Percentiles rank a stretch among this genome's conserved stretches.
Conservation (phyloP, 1,139 yeast species). For the Hanseniaspora sp. region DNA sequence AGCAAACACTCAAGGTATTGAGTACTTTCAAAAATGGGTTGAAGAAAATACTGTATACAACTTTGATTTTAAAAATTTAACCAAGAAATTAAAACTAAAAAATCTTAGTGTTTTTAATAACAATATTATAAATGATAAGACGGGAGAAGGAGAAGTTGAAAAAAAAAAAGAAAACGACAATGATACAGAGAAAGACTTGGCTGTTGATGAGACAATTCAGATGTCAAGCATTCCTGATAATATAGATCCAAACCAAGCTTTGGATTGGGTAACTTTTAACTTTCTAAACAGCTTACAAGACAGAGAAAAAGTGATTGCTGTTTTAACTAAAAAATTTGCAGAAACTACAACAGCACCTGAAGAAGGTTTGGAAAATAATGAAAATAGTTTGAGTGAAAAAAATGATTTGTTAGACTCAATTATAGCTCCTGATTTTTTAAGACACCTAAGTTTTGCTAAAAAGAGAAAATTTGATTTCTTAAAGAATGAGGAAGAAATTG, state of each 20-base stretch:
- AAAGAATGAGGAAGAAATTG: neutral
- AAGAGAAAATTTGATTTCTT: slow-evolving; percentile 7
- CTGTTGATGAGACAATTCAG: neutral
- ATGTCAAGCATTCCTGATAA: neutral
- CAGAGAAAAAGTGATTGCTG: neutral
- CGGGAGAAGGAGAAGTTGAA: neutral
- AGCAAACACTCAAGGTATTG: slow-evolving; percentile 34
- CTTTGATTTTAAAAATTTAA: slow-evolving; percentile 33
- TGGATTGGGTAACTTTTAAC: slow-evolving; percentile 11
- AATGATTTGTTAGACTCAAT: slow-evolving; percentile 12
- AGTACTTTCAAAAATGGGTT: slow-evolving; percentile 41
- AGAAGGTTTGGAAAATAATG: slow-evolving; percentile 3
- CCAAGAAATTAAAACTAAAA: slow-evolving; percentile 27
- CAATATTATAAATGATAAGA: slow-evolving; percentile 7
- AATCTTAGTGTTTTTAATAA: slow-evolving; percentile 19
- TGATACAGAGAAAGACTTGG: neutral
- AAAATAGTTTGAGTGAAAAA: slow-evolving; percentile 3
- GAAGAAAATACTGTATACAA: slow-evolving; percentile 31
- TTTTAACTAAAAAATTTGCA: neutral
- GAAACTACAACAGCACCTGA: slow-evolving; percentile 14
- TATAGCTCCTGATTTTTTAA: slow-evolving; percentile 10
- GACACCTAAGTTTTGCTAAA: slow-evolving; percentile 19
- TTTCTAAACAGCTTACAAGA: slow-evolving; percentile 5
- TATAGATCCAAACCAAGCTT: neutral
- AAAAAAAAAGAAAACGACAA: neutral